Evolutionary conservation across 75 land plant species (phyloP).

Genomic region (Pinus tabuliformis): DNA sequence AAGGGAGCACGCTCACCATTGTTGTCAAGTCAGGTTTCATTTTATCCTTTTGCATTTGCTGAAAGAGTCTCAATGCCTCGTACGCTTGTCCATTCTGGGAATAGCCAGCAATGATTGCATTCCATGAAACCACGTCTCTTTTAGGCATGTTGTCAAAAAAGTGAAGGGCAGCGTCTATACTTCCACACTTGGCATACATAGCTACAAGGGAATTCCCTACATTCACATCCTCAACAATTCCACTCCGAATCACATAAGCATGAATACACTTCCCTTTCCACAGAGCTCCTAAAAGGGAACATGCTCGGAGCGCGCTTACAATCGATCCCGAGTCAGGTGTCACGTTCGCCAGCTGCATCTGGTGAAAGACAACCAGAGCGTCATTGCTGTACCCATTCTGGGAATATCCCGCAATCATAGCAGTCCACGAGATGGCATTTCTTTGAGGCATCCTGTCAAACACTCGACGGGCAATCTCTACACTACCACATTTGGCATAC

Average conservation of each 20-base stretch:
- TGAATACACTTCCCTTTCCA: constrained; percentile 36
- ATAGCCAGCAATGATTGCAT: constrained; percentile 58
- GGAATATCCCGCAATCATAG: constrained; percentile 55
- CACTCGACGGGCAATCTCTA: constrained; percentile 36
- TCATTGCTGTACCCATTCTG: constrained; percentile 25
- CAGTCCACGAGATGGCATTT: constrained; percentile 48
- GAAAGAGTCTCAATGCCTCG: constrained; percentile 39
- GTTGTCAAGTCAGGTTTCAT: constrained; percentile 44
- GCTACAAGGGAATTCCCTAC: constrained; percentile 39
- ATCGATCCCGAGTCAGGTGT: not conserved
- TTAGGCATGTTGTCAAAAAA: constrained; percentile 55
- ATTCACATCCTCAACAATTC: constrained; percentile 14
- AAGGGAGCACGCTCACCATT: constrained; percentile 41
- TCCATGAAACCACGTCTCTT: constrained; percentile 69
- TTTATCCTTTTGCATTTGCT: constrained; percentile 36
- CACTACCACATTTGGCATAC: constrained; percentile 55
- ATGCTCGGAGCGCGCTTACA: constrained; percentile 12
- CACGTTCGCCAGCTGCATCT: constrained; percentile 16
- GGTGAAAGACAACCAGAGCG: constrained; percentile 33
- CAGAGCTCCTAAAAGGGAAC: constrained; percentile 2
- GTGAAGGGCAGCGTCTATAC: constrained; percentile 27
- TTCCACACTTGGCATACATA: constrained; percentile 35
- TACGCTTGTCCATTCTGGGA: constrained; percentile 30
- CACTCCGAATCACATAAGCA: constrained; percentile 21
- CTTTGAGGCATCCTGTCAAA: constrained; percentile 31